Percentiles rank a stretch among this genome's conserved stretches.
Conservation (phyloP, 768 basidiomycete species). For the Aureoboletus auriporus region DNA sequence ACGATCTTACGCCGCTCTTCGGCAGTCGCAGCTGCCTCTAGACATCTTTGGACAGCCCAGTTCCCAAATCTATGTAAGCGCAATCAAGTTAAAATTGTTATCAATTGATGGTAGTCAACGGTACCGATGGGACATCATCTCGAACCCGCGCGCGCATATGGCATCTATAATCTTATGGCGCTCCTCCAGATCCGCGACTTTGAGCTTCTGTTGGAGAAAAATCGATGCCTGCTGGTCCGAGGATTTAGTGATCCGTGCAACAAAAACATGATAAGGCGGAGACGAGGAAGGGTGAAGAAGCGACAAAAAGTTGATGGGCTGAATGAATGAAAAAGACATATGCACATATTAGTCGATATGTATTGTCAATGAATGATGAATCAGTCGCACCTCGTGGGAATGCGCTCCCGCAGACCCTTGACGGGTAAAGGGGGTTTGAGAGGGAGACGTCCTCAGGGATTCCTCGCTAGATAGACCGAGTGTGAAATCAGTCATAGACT, state of each 20-base stretch:
- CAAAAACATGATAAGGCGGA: conserved; percentile 79
- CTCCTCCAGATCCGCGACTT: conserved; percentile 76
- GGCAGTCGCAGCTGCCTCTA: conserved; percentile 71
- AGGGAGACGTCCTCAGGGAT: conserved; percentile 24
- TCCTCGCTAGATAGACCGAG: conserved; percentile 26
- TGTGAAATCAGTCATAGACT: conserved; percentile 18
- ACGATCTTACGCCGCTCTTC: conserved; percentile 82
- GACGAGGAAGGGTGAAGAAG: conserved; percentile 81
- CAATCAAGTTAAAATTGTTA: conserved; percentile 4
- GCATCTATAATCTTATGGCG: conserved; percentile 83
- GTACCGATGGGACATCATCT: conserved; percentile 90
- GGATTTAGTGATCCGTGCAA: conserved; percentile 81
- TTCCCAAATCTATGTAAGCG: conserved; percentile 68
- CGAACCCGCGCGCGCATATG: conserved; percentile 77
- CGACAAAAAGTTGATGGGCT: conserved; percentile 90
- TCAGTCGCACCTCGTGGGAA: conserved; percentile 49
- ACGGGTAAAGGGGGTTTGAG: conserved; percentile 24
- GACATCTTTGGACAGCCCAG: conserved; percentile 86
- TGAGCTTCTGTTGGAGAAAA: conserved; percentile 86
- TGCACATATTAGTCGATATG: conserved; percentile 15
- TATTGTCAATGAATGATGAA: conserved; percentile 1
- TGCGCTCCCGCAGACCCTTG: conserved; percentile 25
- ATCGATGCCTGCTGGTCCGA: conserved; percentile 91
- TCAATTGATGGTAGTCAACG: not conserved
- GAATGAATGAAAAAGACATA: conserved; percentile 4